These are phyloP conservation scores for Elsinoe fawcettii DNA, from an alignment of 2,329 filamentous ascomycete genomes.

Conservation along the genomic window DNA sequence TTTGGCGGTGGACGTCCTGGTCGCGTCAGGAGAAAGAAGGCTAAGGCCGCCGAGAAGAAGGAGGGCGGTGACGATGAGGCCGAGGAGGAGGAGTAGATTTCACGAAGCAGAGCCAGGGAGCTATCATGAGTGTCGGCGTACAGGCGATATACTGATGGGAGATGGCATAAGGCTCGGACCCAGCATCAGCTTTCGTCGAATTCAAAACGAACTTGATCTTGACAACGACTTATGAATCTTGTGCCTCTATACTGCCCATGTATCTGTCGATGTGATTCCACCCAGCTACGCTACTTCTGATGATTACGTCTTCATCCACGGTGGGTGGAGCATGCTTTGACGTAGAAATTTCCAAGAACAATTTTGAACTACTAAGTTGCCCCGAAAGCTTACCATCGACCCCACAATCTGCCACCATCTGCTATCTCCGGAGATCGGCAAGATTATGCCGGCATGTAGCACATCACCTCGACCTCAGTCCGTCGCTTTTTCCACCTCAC, in stretches of 20 bases:
- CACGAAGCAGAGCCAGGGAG: conserved; percentile 18
- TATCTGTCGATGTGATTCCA: neutral
- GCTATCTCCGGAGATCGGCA: conserved; percentile 7
- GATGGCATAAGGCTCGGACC: conserved; percentile 1
- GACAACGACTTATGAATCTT: neutral
- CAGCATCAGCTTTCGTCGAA: conserved; percentile 12
- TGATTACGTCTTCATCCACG: no score
- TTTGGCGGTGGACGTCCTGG: conserved; percentile 95
- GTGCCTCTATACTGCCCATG: neutral
- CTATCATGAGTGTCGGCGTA: neutral
- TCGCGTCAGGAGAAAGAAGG: conserved; percentile 99
- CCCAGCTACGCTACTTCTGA: neutral
- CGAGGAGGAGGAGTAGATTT: conserved; percentile 47
- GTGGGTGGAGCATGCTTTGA: no score
- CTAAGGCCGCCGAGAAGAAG: conserved; percentile 83
- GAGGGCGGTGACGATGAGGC: conserved; percentile 77
- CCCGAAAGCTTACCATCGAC: neutral
- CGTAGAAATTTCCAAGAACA: neutral
- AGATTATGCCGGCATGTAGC: conserved; percentile 3
- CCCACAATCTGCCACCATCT: conserved; percentile 7
- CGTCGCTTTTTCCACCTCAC: neutral
- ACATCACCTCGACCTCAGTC: neutral
- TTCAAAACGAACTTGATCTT: neutral
- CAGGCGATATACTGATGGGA: neutral
- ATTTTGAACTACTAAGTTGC: neutral